Conservation (phyloP, 2,329 filamentous ascomycete species). For the Botrytis paeoniae region DNA sequence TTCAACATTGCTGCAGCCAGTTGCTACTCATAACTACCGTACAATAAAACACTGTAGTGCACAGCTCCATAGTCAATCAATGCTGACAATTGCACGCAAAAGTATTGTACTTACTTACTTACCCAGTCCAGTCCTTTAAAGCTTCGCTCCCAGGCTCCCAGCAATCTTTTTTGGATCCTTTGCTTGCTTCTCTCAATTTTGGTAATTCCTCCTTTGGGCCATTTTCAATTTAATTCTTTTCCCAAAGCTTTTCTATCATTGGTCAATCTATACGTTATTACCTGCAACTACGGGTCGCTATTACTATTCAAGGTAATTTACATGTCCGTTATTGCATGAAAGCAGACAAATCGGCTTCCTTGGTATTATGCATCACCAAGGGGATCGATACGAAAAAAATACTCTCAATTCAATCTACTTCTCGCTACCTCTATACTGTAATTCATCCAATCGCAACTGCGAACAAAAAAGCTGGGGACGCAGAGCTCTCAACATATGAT, state of each 20-base stretch:
- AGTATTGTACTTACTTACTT: background rate
- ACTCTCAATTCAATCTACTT: background rate
- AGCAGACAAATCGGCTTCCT: constrained; percentile 14
- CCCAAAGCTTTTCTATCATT: background rate
- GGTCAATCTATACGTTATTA: background rate
- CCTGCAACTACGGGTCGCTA: constrained; percentile 14
- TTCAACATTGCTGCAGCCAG: background rate
- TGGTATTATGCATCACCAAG: constrained; percentile 17
- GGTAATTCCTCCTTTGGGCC: constrained; percentile 6
- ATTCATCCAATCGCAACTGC: constrained; percentile 8
- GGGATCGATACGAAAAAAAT: background rate
- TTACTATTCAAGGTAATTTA: constrained; percentile 9
- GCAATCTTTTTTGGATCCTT: background rate
- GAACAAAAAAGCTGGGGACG: constrained; percentile 9
- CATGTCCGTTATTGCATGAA: constrained; percentile 17
- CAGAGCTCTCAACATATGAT: constrained; percentile 13
- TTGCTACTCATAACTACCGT: background rate
- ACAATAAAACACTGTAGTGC: background rate
- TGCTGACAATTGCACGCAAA: background rate
- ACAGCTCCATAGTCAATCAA: constrained; percentile 10
- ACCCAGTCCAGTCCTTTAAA: background rate
- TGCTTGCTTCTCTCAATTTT: background rate
- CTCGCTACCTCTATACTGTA: background rate
- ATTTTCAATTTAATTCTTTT: constrained; percentile 12
- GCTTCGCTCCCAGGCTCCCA: background rate